Evolutionary conservation across 2,329 filamentous ascomycete species (phyloP).

Genomic region (Chrysoporthe cubensis): DNA sequence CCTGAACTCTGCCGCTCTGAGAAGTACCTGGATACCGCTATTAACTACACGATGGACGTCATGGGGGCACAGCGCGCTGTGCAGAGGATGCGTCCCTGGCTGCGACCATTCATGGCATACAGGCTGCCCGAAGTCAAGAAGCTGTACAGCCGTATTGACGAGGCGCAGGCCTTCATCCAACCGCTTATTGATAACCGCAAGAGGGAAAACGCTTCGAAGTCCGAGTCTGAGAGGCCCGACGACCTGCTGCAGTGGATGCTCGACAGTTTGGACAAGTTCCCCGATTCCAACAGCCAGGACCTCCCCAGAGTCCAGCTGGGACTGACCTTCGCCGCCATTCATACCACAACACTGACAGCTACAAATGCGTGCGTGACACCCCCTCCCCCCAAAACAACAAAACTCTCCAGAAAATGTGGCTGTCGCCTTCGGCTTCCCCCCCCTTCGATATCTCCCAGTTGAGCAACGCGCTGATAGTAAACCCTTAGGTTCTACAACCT

Average conservation of each 20-base stretch:
- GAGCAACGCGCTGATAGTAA: background rate
- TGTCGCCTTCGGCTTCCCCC: too few relatives aligned
- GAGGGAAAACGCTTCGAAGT: slow-evolving; percentile 29
- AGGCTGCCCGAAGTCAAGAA: slow-evolving; percentile 39
- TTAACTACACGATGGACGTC: slow-evolving; percentile 51
- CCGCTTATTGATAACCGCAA: slow-evolving; percentile 40
- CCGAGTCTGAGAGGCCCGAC: slow-evolving; percentile 39
- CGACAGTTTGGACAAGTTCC: background rate
- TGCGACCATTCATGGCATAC: background rate
- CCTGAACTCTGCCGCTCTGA: slow-evolving; percentile 49
- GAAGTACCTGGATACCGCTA: slow-evolving; percentile 49
- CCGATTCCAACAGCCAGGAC: background rate
- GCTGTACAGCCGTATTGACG: slow-evolving; percentile 37
- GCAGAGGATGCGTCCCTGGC: slow-evolving; percentile 10
- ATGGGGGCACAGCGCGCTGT: slow-evolving; percentile 41
- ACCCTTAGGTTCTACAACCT: slow-evolving; percentile 54
- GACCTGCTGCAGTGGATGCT: slow-evolving; percentile 55
- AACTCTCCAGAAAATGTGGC: background rate
- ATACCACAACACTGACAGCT: slow-evolving; percentile 50
- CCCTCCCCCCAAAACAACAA: too few relatives aligned
- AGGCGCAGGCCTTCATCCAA: slow-evolving; percentile 41
- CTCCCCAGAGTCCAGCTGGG: slow-evolving; percentile 46
- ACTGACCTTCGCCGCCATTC: slow-evolving; percentile 53
- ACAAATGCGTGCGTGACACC: slow-evolving; percentile 39
- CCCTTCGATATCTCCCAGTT: too few relatives aligned